Base-by-base conservation (phyloP, 345 rosid genomes). In the Atalantia buxifolia region DNA sequence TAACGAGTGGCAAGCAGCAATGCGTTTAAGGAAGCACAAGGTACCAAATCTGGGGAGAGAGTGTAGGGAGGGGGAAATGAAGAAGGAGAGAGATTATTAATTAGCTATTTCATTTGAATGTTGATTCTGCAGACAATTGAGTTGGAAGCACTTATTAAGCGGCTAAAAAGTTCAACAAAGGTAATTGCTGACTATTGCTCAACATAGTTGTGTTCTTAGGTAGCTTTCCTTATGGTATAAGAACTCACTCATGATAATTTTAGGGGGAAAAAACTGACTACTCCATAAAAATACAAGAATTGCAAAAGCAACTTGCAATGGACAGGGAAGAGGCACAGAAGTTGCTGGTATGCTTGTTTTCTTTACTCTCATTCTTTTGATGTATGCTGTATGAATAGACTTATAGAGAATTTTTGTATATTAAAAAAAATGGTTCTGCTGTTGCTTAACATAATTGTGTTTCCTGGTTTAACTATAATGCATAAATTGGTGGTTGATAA, bases 1-100 rank as follows among this genome's bases (percentile, higher is more conserved):
- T 69, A 91, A 82, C 76, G 99, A 95, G 84, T 95, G 99, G 99
- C 97, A 93, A 86, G 99, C 98, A 80, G 99, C 99, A 79, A 81
- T 85, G 90, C 91, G 94, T 30, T 84, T 95, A 82, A 88, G 98
- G 87, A 90, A 90, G 84, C 98, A 91, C 85, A 95, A 95, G 97
- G 99, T 93, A 86, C 56, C 16, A 71, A 27, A 74, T 42, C 31
- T 30, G 40, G 13, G 7, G 9, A 25, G 25, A 14, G 68, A 9
- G 8, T 55, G 14, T 5, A 0, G 33, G 9, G 14, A 14, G 75
- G 21, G 40, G 24, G 68, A 13, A 69, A 24, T 76, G 22, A 56
- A 7, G 72, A 28, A 76, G 22, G 78, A 25, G 65, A 73, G 53
- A 25, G 33, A 56, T 33, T 19, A 33, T 27, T 27, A 25, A 9